Conservation (phyloP, 345 rosid species). For the Isatis tinctoria region DNA sequence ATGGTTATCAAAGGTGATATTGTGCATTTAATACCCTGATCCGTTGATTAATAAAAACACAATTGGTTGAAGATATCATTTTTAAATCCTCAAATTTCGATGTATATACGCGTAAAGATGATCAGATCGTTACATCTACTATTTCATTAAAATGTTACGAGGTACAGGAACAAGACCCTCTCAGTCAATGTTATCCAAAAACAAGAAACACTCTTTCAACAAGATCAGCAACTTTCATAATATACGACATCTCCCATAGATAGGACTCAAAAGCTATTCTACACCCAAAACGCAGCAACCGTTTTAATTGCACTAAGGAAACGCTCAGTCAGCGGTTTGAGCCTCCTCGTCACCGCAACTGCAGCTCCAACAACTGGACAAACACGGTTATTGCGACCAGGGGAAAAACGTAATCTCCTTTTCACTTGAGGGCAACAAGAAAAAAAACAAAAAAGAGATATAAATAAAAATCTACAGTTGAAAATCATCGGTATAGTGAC, state of each 20-base stretch:
- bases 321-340: constrained; percentile 7
- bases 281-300: constrained; percentile 29
- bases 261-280: constrained; percentile 22
- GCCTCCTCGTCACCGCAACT: background rate
- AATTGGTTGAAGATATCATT: background rate
- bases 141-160: constrained; percentile 3
- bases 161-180: constrained; percentile 26
- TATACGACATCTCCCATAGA: constrained; percentile 16
- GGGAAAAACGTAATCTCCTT: constrained; percentile 11
- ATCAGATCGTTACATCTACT: constrained; percentile 13
- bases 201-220: constrained; percentile 22
- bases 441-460: constrained; percentile 21
- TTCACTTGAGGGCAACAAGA: constrained; percentile 22
- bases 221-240: constrained; percentile 11
- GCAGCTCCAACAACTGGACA: constrained; percentile 17
- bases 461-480: background rate
- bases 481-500: background rate
- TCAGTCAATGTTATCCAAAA: constrained; percentile 13
- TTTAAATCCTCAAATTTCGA: background rate
- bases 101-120: background rate
- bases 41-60: background rate
- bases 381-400: constrained; percentile 10
- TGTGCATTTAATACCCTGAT: background rate
- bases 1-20: background rate
- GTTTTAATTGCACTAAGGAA: background rate